Evolutionary conservation across 2,329 filamentous ascomycete species (phyloP), one percentile per base, ranked within the genome.

Genomic region (Epichloe uncinata): DNA sequence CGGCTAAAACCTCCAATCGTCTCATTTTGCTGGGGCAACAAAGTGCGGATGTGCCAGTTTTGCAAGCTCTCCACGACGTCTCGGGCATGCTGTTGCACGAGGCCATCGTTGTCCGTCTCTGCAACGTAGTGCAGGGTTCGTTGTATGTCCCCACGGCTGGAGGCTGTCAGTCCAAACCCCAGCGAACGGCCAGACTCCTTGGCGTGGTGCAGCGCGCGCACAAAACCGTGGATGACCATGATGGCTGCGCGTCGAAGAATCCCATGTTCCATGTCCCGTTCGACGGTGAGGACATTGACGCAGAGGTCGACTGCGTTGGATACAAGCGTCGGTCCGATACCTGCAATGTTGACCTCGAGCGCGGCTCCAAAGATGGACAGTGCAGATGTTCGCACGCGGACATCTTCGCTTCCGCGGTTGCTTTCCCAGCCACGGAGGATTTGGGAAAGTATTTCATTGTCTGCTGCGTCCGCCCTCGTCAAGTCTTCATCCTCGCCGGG

Each of bases 391-490:
- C 85, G 78, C 56, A 89, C 75, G 4, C 85, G 74, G 12, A 87
- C 69, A 58, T 88, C 84, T 61, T 88, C 84, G 52, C 74, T 73
- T 0, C 81, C 82, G 15, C 73, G 68, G 50, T 78, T 81, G 53
- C 80, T 75, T 55, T 82, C 74, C 84, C 84, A 87, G 1, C 81
- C 82, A 13, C 73, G 67, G 0, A 87, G 70, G 52, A 87, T 85
- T 52, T 73, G 70, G 20, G 71, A 67, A 12, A 83, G 60, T 44
- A 74, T 70, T 33, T 72, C 79, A 50, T 73, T 73, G 52, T 67
- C 72, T 42, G 58, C 65, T 55, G 61, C 71, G 57, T 70, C 69
- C 45, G 69, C 67, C 36, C 70, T 66, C 0, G 69, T 65, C 5
- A 69, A 52, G 8, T 70, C 66, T n/a, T 77, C 70, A 41, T 57